These are phyloP conservation scores for Collybia mongolica DNA, from an alignment of 768 basidiomycete genomes.

Conservation along the genomic window DNA sequence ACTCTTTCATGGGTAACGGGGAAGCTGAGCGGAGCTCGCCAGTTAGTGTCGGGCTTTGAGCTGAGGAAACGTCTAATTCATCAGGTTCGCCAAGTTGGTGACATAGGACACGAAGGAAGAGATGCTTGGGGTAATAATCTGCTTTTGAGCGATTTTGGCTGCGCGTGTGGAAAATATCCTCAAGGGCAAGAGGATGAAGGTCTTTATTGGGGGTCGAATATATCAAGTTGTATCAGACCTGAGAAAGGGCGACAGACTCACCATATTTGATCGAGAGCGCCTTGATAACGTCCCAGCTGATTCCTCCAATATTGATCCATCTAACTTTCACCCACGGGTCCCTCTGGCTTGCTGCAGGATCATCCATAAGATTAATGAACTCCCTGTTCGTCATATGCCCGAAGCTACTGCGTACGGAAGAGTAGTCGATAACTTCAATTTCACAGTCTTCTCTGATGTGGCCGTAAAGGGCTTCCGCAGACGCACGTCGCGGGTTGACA, in stretches of 20 bases:
- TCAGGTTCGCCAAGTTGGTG: slow-evolving; percentile 50
- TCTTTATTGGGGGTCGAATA: slow-evolving; percentile 31
- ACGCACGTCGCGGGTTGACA: slow-evolving; percentile 61
- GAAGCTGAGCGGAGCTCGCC: slow-evolving; percentile 33
- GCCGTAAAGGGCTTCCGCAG: slow-evolving; percentile 54
- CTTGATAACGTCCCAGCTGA: slow-evolving; percentile 73
- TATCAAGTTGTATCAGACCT: neutral
- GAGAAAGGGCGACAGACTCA: slow-evolving; percentile 24
- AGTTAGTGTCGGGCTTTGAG: slow-evolving; percentile 22
- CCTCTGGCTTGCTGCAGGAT: slow-evolving; percentile 39
- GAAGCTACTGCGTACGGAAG: slow-evolving; percentile 48
- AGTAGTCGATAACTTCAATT: slow-evolving; percentile 71
- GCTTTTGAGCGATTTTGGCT: slow-evolving; percentile 60
- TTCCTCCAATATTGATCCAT: slow-evolving; percentile 73
- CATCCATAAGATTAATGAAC: slow-evolving; percentile 56
- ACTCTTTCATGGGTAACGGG: slow-evolving; percentile 31
- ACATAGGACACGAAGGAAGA: slow-evolving; percentile 68
- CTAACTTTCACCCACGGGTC: slow-evolving; percentile 68
- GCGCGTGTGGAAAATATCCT: slow-evolving; percentile 63
- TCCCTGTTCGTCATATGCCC: slow-evolving; percentile 58
- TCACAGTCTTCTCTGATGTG: slow-evolving; percentile 59
- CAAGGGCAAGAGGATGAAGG: slow-evolving; percentile 69
- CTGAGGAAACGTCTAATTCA: slow-evolving; percentile 16
- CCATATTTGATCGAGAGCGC: slow-evolving; percentile 64
- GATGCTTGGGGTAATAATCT: slow-evolving; percentile 68